These are phyloP conservation scores for Triticum dicoccoides DNA, from an alignment of 176 grass and related monocot species.

Conservation along the genomic window DNA sequence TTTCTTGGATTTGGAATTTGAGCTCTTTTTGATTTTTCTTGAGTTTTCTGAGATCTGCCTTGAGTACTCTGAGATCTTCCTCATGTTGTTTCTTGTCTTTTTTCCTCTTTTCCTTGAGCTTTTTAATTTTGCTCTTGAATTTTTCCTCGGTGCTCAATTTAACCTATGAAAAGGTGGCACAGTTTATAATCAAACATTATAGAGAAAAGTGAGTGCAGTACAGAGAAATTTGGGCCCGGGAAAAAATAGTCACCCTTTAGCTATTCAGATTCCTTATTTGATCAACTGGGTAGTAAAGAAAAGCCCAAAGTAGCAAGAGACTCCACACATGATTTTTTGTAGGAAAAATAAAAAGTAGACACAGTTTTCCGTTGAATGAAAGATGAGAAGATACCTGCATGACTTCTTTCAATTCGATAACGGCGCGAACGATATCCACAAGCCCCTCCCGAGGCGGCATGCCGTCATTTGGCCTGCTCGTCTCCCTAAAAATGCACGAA, in stretches of 20 bases:
- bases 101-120: not conserved
- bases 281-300: too few species aligned
- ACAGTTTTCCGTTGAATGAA: too few species aligned
- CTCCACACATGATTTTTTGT: too few species aligned
- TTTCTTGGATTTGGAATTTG: not conserved
- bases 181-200: too few species aligned
- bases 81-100: not conserved
- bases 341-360: too few species aligned
- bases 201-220: too few species aligned
- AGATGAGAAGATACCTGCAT: not conserved
- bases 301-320: too few species aligned
- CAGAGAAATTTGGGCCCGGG: too few species aligned
- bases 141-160: not conserved
- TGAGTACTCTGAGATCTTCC: not conserved
- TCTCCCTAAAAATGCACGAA: not conserved
- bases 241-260: too few species aligned
- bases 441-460: not conserved
- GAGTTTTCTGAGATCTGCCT: not conserved
- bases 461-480: not conserved
- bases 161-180: too few species aligned
- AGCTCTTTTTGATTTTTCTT: not conserved
- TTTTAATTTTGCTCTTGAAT: not conserved
- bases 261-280: too few species aligned
- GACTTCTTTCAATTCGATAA: not conserved
- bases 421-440: not conserved